Evolutionary conservation across 495 filamentous ascomycete genomes (phyloP).

Genomic region (Penicillium pancosmium): DNA sequence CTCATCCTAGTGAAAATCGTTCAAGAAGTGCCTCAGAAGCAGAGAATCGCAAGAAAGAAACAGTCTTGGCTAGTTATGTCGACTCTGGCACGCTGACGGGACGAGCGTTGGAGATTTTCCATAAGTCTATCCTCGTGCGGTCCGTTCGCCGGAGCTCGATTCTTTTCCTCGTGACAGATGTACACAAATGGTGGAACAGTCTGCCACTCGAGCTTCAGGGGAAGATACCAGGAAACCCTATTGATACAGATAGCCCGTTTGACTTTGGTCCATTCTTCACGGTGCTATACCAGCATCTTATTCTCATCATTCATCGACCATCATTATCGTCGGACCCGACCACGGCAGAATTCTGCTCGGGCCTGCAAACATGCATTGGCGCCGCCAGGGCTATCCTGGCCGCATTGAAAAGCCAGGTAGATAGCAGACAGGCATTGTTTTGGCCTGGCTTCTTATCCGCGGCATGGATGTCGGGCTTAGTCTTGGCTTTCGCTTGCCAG

Average conservation of each 20-base stretch:
- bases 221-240: constrained; percentile 2
- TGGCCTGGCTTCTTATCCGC: constrained; percentile 46
- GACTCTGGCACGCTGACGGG: constrained; percentile 44
- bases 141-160: constrained; percentile 39
- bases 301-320: constrained; percentile 65
- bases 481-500: constrained; percentile 46
- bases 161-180: constrained; percentile 42
- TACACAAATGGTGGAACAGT: constrained; percentile 51
- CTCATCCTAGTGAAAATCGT: not conserved
- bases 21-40: constrained; percentile 4
- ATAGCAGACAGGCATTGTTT: constrained; percentile 37
- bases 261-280: constrained; percentile 50
- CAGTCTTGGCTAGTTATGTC: constrained; percentile 41
- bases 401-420: constrained; percentile 35
- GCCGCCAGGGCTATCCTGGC: constrained; percentile 41
- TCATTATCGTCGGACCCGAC: constrained; percentile 38
- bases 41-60: constrained; percentile 29
- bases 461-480: constrained; percentile 45
- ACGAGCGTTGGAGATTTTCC: constrained; percentile 43
- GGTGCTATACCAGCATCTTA: constrained; percentile 66
- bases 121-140: constrained; percentile 44
- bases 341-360: constrained; percentile 42
- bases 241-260: constrained; percentile 26
- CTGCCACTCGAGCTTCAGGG: constrained; percentile 37
- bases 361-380: constrained; percentile 44